phyloP scores from a whole-genome alignment of 441 rosid species.

The Jatropha multifida region DNA sequence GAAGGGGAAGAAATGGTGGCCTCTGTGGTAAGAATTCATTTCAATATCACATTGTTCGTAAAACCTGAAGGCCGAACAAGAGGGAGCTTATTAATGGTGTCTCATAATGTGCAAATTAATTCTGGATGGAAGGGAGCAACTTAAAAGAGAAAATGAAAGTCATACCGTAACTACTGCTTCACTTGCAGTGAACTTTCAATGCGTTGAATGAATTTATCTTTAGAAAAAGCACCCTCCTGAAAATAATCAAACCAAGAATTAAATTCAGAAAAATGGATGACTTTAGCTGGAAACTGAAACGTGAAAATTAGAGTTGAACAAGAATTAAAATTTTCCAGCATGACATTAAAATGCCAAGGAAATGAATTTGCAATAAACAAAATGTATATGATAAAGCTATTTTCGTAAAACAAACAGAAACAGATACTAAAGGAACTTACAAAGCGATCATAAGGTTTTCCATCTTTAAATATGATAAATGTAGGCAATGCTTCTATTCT shows the following conservation, averaged over 20 bases:
- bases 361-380: neutral
- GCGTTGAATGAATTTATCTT: slow-evolving; percentile 57
- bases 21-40: neutral
- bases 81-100: neutral
- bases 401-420: neutral
- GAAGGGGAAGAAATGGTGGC: neutral
- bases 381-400: neutral
- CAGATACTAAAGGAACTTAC: slow-evolving; percentile 46
- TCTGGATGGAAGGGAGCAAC: neutral
- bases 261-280: neutral
- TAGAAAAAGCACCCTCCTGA: slow-evolving; percentile 83
- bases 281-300: neutral
- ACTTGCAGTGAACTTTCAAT: slow-evolving; percentile 61
- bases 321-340: neutral
- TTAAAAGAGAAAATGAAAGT: neutral
- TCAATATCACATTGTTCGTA: neutral
- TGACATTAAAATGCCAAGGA: neutral
- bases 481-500: slow-evolving; percentile 84
- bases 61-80: slow-evolving; percentile 5
- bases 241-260: slow-evolving; percentile 3
- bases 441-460: slow-evolving; percentile 83
- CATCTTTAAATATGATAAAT: slow-evolving; percentile 82
- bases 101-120: neutral
- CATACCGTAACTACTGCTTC: slow-evolving; percentile 50
- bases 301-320: neutral